Conservation (phyloP, 768 basidiomycete genomes). For the Xanthoconium stramineum region DNA sequence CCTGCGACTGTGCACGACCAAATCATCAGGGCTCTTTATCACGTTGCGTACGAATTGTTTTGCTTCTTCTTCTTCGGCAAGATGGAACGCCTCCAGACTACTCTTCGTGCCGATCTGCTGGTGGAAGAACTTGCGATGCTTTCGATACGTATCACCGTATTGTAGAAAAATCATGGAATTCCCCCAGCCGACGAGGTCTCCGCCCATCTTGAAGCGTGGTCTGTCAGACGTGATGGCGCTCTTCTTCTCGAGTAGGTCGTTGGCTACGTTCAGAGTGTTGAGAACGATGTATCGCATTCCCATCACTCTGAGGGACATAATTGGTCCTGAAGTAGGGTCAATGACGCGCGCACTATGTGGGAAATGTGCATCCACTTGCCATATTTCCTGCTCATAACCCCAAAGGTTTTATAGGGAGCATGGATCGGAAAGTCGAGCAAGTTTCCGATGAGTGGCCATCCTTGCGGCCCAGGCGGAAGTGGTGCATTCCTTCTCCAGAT, state of each 20-base stretch:
- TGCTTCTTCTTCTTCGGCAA: slow-evolving; percentile 1
- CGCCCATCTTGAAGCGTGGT: slow-evolving; percentile 2
- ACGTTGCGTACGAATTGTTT: slow-evolving; percentile 4
- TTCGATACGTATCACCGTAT: slow-evolving; percentile 4
- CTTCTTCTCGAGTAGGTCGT: slow-evolving; percentile 14
- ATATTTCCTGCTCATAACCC: too few species aligned
- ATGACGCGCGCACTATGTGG: too few species aligned
- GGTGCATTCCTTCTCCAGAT: too few species aligned
- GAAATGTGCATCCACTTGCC: too few species aligned
- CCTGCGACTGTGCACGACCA: slow-evolving; percentile 6
- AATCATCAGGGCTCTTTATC: neutral
- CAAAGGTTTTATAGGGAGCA: too few species aligned
- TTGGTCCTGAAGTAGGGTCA: too few species aligned
- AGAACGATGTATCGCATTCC: slow-evolving; percentile 47
- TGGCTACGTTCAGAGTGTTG: slow-evolving; percentile 34
- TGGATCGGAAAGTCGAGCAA: too few species aligned
- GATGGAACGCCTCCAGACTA: slow-evolving; percentile 2
- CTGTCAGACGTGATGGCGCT: slow-evolving; percentile 3
- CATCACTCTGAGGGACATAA: slow-evolving; percentile 24
- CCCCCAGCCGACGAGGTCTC: slow-evolving; percentile 11
- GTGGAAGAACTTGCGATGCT: slow-evolving; percentile 8
- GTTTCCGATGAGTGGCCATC: too few species aligned
- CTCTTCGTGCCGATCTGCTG: slow-evolving; percentile 7
- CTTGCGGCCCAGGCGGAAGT: too few species aligned
- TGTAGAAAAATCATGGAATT: slow-evolving; percentile 3